Base-by-base conservation (phyloP, 768 basidiomycete genomes). In the Tricholoma matsutake region DNA sequence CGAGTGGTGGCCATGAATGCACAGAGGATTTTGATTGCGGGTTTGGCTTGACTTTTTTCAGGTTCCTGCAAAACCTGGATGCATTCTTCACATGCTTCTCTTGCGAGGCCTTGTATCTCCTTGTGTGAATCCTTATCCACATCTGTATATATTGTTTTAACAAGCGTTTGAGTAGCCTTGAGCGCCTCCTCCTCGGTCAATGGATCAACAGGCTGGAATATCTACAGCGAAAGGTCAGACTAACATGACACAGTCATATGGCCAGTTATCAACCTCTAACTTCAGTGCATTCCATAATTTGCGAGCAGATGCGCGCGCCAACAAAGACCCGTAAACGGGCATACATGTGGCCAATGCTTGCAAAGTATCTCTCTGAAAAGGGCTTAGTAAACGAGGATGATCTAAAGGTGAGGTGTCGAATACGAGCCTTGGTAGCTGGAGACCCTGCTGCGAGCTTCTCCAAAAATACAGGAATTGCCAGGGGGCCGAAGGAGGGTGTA, bases 281-380 rank as follows among this genome's bases (percentile, higher is more conserved):
- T 94, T 96, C 34, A 98, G 72, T 0, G 88, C 81, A 71, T 89
- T 95, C 94, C 95, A 97, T n/a, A 98, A 73, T 64, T 94, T 88
- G 3, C 80, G 79, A 1, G 89, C 90, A 59, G 83, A 82, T 9
- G 82, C 81, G 13, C 82, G 80, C 2, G 86, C 86, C 3, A 86
- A 74, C 2, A 74, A 73, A 0, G 83, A 67, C 2, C 96, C 97
- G 71, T 96, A 98, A 0, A 92, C 84, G 3, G 96, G 94, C 52
- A 98, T 80, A 68, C 91, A 95, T 1, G 73, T 71, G 0, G 84
- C 72, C 71, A 98, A 82, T 0, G 94, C 87, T 69, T 91, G 82
- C 37, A 98, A 79, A 0, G 93, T 87, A 69, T 98, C 96, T 67
- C 85, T 84, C 95, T 98, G 71, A n/a, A 20, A 54, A 57, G 31